phyloP scores from a whole-genome alignment of 1,139 yeast genomes.

The Blastobotrys capitulatus region DNA sequence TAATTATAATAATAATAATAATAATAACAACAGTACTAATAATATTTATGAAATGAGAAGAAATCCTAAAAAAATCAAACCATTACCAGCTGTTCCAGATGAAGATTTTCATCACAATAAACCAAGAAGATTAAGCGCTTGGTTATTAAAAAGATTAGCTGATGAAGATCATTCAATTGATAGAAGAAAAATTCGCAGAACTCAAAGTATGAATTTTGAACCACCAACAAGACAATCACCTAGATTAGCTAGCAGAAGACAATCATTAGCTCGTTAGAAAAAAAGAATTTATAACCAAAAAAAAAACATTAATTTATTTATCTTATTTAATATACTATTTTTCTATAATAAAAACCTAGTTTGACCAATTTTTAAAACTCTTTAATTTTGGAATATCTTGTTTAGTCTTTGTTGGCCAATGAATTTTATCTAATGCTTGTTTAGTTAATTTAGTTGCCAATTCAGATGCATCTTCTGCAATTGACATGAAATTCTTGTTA shows the following conservation, averaged over 20 bases:
- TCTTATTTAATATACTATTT: background rate
- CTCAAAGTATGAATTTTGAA: background rate
- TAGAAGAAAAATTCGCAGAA: background rate
- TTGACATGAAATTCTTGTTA: no score
- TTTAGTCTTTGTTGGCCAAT: no score
- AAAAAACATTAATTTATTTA: background rate
- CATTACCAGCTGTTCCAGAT: conserved; percentile 12
- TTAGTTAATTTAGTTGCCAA: no score
- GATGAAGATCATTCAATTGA: background rate
- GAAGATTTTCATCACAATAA: background rate
- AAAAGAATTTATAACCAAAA: background rate
- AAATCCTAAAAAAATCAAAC: background rate
- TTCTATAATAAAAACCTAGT: background rate
- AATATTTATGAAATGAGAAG: background rate
- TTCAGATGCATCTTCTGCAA: no score
- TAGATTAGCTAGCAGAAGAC: background rate
- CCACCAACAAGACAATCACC: conserved; percentile 1
- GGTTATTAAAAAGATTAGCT: conserved; percentile 17
- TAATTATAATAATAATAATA: no score
- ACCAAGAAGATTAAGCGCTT: conserved; percentile 19
- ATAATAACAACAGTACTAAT: background rate
- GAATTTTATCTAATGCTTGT: no score
- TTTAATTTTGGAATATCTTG: no score
- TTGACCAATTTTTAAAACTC: no score
- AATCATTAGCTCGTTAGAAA: background rate